These are phyloP conservation scores for Homolaphlyctis polyrhiza DNA, from an alignment of 371 early-diverging fungal species.

Conservation along the genomic window DNA sequence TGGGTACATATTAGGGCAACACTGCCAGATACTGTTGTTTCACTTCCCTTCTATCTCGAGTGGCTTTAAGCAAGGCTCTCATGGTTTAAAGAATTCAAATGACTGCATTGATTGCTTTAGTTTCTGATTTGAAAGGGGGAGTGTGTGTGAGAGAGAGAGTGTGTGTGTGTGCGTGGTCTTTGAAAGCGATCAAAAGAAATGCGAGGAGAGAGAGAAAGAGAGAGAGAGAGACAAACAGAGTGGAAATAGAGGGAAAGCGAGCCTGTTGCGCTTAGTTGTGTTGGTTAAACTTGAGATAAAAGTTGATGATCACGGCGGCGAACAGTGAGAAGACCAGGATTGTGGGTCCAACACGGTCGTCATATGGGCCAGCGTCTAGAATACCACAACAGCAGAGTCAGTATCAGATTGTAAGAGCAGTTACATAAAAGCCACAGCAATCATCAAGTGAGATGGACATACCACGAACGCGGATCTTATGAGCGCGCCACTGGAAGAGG, in stretches of 20 bases:
- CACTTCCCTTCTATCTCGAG: too few species aligned
- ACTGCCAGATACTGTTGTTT: too few species aligned
- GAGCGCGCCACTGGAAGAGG: constrained; percentile 91
- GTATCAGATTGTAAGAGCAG: too few species aligned
- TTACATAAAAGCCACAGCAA: too few species aligned
- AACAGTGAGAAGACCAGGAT: constrained; percentile 82
- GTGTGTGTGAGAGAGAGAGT: too few species aligned
- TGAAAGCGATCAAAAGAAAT: too few species aligned
- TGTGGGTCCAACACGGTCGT: constrained; percentile 65
- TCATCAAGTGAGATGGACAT: not conserved
- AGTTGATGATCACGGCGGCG: constrained; percentile 83
- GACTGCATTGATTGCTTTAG: too few species aligned
- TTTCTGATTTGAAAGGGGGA: too few species aligned
- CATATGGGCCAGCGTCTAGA: constrained; percentile 34
- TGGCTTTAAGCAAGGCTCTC: too few species aligned
- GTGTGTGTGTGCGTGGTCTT: too few species aligned
- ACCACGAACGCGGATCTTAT: constrained; percentile 44
- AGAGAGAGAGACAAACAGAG: not conserved
- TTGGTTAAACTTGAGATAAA: constrained; percentile 71
- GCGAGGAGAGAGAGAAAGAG: not conserved
- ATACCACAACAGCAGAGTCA: not conserved
- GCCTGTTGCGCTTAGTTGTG: not conserved
- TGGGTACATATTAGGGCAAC: too few species aligned
- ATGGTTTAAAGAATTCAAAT: too few species aligned
- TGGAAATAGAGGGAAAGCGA: not conserved